Evolutionary conservation across 176 grass and related monocot species (phyloP).

Genomic region (Aegilops bicornis): DNA sequence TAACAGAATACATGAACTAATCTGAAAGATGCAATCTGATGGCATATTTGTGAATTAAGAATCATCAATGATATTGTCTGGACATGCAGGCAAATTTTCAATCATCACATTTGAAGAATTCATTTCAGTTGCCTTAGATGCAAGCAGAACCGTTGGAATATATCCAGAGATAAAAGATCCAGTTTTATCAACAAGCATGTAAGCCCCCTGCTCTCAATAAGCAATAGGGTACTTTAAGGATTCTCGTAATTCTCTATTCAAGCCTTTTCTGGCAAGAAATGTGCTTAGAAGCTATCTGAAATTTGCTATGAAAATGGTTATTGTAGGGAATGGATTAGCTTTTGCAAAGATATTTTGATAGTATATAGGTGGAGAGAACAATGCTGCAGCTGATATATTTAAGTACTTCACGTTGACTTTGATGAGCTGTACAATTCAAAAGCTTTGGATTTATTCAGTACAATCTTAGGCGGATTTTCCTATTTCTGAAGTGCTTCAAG

Average conservation of each 20-base stretch:
- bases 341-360: background rate
- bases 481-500: constrained; percentile 13
- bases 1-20: constrained; percentile 7
- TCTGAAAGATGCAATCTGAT: background rate
- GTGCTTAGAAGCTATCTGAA: background rate
- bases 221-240: background rate
- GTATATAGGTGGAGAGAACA: background rate
- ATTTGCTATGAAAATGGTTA: constrained; percentile 5
- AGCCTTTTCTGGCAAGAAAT: background rate
- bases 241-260: constrained; percentile 23
- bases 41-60: constrained; percentile 9
- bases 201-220: constrained; percentile 22
- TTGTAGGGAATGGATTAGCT: background rate
- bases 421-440: background rate
- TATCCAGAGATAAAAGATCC: constrained; percentile 97
- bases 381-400: constrained; percentile 3
- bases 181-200: constrained; percentile 96
- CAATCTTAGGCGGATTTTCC: constrained; percentile 3
- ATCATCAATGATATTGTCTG: constrained; percentile 13
- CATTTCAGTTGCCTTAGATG: constrained; percentile 80
- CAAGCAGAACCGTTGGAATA: constrained; percentile 85
- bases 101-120: constrained; percentile 99
- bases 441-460: background rate
- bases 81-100: constrained; percentile 52
- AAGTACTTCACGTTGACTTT: background rate